Evolutionary conservation across 805 yeast genomes (phyloP), one percentile per base, ranked within the genome.

Genomic region (Clavispora asparagi): DNA sequence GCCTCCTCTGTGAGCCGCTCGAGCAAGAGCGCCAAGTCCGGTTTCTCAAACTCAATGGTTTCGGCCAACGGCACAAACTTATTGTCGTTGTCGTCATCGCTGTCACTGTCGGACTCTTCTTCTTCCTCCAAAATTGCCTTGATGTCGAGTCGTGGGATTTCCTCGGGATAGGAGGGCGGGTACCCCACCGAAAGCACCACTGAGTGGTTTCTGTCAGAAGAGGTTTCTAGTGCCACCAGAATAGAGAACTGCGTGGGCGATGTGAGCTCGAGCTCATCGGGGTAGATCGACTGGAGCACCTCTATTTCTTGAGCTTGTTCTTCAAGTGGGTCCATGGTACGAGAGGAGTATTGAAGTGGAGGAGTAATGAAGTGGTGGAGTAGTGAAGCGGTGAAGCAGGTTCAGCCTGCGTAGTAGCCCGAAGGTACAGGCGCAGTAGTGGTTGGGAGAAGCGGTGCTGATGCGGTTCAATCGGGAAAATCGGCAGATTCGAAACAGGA

Each of bases 271-370:
- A 88, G 67, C 63, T 92, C 99, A 60, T 92, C 97, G 6, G 98
- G 99, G 62, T 94, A 92, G 45, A 92, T 92, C 14, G 95, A 83
- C 61, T 87, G 83, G 47, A 92, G 76, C 43, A 94, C 90, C 64
- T 91, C 97, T 40, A 94, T 63, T 64, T 92, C 99, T 67, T 92
- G 96, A 27, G 60, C 64, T 62, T 92, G 97, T 60, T 94, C 97
- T 63, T 87, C 96, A 43, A 65, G 60, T 46, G 83, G 78, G 56
- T 86, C 91, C 95, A 87, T 87, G 33, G 30, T 26, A 26, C 9
- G 28, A 6, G 28, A 26, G 9, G 28, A 26, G 9, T 26, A 26
- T 9, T 26, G 9, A 6, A 6, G 28, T 26, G 28, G n/a, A n/a
- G n/a, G n/a, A n/a, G n/a, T n/a, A n/a, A n/a, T n/a, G 23, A 19